Percentiles rank a stretch among this genome's conserved stretches.
phyloP scores from a whole-genome alignment of 331 rosid genomes.

The Malus hybrid region DNA sequence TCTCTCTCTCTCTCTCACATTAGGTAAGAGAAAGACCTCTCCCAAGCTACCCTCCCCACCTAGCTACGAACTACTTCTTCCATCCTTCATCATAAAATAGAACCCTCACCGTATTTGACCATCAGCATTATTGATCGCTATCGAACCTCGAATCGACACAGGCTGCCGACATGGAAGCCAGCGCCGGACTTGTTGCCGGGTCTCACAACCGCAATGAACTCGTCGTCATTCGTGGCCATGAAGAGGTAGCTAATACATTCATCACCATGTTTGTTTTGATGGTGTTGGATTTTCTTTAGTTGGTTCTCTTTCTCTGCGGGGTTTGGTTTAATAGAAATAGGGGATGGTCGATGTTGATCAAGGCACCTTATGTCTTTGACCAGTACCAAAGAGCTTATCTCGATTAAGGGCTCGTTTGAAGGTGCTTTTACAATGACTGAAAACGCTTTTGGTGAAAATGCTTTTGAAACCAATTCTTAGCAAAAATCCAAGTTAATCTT shows the following conservation, averaged over 20 bases:
- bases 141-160: constrained; percentile 7
- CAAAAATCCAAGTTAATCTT: too few relatives aligned
- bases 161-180: constrained; percentile 64
- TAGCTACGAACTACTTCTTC: not conserved
- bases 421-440: too few relatives aligned
- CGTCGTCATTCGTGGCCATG: constrained; percentile 76
- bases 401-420: too few relatives aligned
- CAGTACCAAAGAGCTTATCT: too few relatives aligned
- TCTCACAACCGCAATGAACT: constrained; percentile 85
- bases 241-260: constrained; percentile 43
- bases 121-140: not conserved
- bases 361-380: too few relatives aligned
- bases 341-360: too few relatives aligned
- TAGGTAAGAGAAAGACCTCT: constrained; percentile 3
- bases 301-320: too few relatives aligned
- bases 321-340: too few relatives aligned
- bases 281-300: too few relatives aligned
- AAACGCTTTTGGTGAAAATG: too few relatives aligned
- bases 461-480: too few relatives aligned
- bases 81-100: constrained; percentile 15
- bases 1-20: not conserved
- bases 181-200: constrained; percentile 92
- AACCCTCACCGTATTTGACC: constrained; percentile 1
- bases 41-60: not conserved
- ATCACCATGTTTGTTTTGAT: too few relatives aligned